phyloP scores from a whole-genome alignment of 2,329 filamentous ascomycete genomes.

The Coniochaeta hoffmannii region DNA sequence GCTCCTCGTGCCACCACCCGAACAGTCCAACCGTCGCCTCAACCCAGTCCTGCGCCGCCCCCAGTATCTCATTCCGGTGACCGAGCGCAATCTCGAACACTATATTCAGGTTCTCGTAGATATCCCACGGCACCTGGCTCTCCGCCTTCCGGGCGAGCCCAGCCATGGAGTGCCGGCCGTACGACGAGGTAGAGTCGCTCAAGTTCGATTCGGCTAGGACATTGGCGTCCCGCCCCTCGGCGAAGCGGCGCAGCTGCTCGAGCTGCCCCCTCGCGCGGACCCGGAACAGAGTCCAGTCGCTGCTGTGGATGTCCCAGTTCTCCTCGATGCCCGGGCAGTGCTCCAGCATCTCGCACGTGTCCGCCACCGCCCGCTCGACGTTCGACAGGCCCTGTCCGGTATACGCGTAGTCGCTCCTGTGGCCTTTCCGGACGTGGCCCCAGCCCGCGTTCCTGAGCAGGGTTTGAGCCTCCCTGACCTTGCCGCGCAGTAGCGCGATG shows the following conservation, averaged over 20 bases:
- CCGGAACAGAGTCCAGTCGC: constrained; percentile 79
- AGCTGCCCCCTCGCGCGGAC: constrained; percentile 63
- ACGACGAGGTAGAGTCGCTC: constrained; percentile 22
- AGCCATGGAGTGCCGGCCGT: constrained; percentile 44
- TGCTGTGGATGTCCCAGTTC: constrained; percentile 77
- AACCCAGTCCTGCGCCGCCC: constrained; percentile 80
- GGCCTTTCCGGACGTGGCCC: constrained; percentile 64
- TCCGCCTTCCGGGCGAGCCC: constrained; percentile 70
- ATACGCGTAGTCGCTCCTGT: constrained; percentile 60
- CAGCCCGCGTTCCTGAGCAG: constrained; percentile 72
- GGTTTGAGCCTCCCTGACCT: constrained; percentile 57
- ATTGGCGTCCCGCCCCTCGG: constrained; percentile 51
- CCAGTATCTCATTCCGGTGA: constrained; percentile 65
- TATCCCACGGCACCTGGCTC: constrained; percentile 79
- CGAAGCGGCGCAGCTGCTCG: constrained; percentile 66
- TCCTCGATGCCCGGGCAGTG: constrained; percentile 61
- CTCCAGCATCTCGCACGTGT: constrained; percentile 62
- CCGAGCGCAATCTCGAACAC: constrained; percentile 79
- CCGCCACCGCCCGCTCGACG: constrained; percentile 63
- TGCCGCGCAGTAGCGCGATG: constrained; percentile 66
- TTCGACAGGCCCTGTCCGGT: constrained; percentile 69
- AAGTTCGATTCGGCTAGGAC: constrained; percentile 20
- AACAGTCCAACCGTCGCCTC: constrained; percentile 79
- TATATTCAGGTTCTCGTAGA: constrained; percentile 77
- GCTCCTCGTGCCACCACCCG: constrained; percentile 88